A percentile compares a stretch with the other conserved stretches of the same genome.
Evolutionary conservation across 441 rosid species (phyloP).

Genomic region (Erysimum cheiri): DNA sequence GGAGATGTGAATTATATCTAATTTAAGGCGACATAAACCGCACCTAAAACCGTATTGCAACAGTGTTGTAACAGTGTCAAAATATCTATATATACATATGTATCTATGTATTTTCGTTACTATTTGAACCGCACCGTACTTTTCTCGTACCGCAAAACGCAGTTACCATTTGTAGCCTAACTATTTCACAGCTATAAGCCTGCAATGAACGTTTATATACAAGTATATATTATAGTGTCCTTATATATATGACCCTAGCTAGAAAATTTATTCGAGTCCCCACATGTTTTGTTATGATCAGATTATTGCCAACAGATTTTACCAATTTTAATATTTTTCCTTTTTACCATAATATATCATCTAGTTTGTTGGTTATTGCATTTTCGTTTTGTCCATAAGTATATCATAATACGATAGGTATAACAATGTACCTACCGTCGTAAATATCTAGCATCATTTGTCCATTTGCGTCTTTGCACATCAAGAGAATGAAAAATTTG

Average conservation of each 20-base stretch:
- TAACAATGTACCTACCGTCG: neutral
- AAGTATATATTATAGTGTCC: neutral
- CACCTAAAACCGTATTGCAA: too few species aligned
- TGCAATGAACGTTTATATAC: neutral
- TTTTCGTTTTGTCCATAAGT: slow-evolving; percentile 3
- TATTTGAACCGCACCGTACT: too few species aligned
- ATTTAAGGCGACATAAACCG: too few species aligned
- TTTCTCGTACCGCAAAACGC: too few species aligned
- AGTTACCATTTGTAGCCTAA: too few species aligned
- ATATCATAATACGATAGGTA: slow-evolving; percentile 17
- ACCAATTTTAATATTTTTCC: neutral
- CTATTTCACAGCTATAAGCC: neutral
- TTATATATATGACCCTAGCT: neutral
- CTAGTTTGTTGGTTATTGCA: slow-evolving; percentile 21
- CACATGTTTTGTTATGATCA: slow-evolving; percentile 26
- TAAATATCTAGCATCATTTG: slow-evolving; percentile 20
- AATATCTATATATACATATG: too few species aligned
- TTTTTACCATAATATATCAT: neutral
- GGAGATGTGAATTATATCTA: neutral
- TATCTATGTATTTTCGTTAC: too few species aligned
- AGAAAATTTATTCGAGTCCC: slow-evolving; percentile 27
- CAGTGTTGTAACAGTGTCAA: too few species aligned
- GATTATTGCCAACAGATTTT: slow-evolving; percentile 15
- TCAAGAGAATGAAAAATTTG: slow-evolving; percentile 13
- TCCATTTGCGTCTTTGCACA: slow-evolving; percentile 14